Conservation (phyloP, 2,329 filamentous ascomycete species). For the Microsporum canis region DNA sequence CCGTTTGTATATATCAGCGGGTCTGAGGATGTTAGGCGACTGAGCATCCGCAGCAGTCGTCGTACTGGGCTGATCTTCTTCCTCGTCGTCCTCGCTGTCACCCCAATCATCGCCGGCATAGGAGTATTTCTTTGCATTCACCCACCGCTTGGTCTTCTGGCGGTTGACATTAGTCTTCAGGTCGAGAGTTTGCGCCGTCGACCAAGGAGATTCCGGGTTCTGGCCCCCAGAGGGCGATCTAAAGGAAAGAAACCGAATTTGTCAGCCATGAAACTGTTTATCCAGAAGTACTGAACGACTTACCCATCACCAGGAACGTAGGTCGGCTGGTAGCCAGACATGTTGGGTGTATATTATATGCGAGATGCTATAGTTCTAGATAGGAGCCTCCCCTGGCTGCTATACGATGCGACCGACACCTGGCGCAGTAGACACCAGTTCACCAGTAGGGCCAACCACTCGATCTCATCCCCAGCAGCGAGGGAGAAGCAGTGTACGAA, state of each 20-base stretch:
- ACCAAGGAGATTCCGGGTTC: not conserved
- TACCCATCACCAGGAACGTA: slow-evolving; percentile 8
- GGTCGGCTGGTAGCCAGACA: slow-evolving; percentile 11
- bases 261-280: not conserved
- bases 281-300: not conserved
- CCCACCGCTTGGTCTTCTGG: slow-evolving; percentile 88
- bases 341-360: not conserved
- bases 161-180: slow-evolving; percentile 83
- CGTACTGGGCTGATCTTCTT: slow-evolving; percentile 17
- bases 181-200: not conserved
- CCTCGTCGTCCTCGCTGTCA: slow-evolving; percentile 50
- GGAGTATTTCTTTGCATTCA: slow-evolving; percentile 70
- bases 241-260: not conserved
- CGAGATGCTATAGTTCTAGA: not conserved
- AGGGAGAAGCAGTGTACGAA: not conserved
- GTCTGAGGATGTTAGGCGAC: slow-evolving; percentile 52
- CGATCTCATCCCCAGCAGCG: not conserved
- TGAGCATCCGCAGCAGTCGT: slow-evolving; percentile 11
- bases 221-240: slow-evolving; percentile 1
- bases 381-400: not conserved
- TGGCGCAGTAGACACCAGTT: not conserved
- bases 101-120: slow-evolving; percentile 96
- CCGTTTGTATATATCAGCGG: slow-evolving; percentile 66
- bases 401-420: not conserved
- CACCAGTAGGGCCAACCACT: not conserved